phyloP scores from a whole-genome alignment of 306 rosid genomes.

The Sicyos edulis region DNA sequence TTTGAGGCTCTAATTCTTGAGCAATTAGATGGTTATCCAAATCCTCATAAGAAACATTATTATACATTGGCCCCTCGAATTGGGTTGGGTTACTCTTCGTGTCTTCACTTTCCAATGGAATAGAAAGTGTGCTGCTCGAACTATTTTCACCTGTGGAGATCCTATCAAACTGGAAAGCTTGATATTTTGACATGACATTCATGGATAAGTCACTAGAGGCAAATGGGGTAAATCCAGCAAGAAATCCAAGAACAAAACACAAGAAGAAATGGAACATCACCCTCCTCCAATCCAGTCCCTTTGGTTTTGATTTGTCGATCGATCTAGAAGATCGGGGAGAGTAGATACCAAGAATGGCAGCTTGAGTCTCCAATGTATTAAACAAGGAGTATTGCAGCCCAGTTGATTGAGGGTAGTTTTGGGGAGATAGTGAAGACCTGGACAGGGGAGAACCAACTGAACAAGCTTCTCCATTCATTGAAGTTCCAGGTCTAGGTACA shows the following conservation, averaged over 20 bases:
- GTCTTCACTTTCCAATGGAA: conserved; percentile 22
- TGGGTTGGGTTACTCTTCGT: conserved; percentile 30
- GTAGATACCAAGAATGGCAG: conserved; percentile 41
- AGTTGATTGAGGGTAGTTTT: conserved; percentile 33
- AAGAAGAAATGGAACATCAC: conserved; percentile 54
- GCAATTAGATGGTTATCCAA: conserved; percentile 15
- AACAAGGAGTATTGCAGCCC: conserved; percentile 40
- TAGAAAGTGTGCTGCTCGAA: conserved; percentile 27
- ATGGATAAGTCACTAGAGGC: conserved; percentile 44
- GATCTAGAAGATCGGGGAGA: conserved; percentile 50
- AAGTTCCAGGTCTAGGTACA: conserved; percentile 51
- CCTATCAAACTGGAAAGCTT: conserved; percentile 54
- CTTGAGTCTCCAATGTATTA: conserved; percentile 37
- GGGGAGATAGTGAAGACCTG: conserved; percentile 52
- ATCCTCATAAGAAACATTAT: conserved; percentile 26
- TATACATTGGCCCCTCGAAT: conserved; percentile 27
- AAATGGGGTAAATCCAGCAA: conserved; percentile 63
- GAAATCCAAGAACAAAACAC: conserved; percentile 61
- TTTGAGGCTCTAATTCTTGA: conserved; percentile 40
- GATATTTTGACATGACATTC: conserved; percentile 52
- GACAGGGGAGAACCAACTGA: conserved; percentile 77
- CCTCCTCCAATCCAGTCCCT: conserved; percentile 65
- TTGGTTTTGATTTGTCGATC: conserved; percentile 57
- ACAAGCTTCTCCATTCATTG: conserved; percentile 47
- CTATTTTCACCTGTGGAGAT: conserved; percentile 39